These are phyloP conservation scores for Brettanomyces anomalus DNA, from an alignment of 805 yeast species.

Conservation along the genomic window DNA sequence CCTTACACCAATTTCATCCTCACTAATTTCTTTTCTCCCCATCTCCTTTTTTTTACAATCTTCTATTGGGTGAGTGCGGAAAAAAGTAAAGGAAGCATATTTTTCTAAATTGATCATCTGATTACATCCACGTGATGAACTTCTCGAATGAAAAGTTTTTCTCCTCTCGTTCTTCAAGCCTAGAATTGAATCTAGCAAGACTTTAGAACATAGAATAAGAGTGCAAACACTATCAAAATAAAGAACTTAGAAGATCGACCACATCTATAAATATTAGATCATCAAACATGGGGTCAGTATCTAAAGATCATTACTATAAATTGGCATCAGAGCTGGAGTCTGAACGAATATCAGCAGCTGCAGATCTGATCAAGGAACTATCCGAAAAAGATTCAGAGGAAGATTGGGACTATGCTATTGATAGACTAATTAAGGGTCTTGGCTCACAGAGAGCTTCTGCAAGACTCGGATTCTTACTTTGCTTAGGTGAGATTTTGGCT, in stretches of 20 bases:
- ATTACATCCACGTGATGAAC: too few species aligned
- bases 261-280: too few species aligned
- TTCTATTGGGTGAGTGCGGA: not conserved
- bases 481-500: conserved; percentile 60
- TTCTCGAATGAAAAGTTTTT: too few species aligned
- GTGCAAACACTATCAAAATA: too few species aligned
- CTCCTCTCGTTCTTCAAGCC: too few species aligned
- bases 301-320: conserved; percentile 67
- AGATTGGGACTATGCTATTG: conserved; percentile 79
- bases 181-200: too few species aligned
- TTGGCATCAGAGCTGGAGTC: conserved; percentile 68
- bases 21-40: conserved; percentile 2
- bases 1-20: not conserved
- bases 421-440: conserved; percentile 72
- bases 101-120: too few species aligned
- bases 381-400: conserved; percentile 26
- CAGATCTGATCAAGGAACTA: conserved; percentile 54
- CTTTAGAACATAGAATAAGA: too few species aligned
- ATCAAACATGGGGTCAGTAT: conserved; percentile 34
- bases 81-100: not conserved
- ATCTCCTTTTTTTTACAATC: not conserved
- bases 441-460: conserved; percentile 78
- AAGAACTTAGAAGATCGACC: too few species aligned
- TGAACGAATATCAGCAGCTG: conserved; percentile 69
- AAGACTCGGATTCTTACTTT: conserved; percentile 80